phyloP scores from a whole-genome alignment of 345 rosid species.

The Syzygium oleosum region DNA sequence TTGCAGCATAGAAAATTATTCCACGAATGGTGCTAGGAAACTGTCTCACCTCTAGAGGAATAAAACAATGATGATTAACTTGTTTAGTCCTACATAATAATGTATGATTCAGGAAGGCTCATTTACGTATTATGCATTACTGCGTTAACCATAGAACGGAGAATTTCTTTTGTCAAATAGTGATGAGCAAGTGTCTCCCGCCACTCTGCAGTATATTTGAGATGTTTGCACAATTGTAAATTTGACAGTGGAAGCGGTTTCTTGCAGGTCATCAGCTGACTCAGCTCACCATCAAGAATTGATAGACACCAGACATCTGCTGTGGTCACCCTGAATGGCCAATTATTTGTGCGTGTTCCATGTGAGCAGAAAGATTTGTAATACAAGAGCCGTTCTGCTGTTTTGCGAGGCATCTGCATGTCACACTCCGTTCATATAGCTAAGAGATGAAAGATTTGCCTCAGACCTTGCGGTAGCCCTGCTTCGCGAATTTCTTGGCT shows the following conservation, averaged over 20 bases:
- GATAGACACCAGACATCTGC: constrained; percentile 58
- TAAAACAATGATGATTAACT: background rate
- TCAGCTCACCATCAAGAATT: constrained; percentile 44
- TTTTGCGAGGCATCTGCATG: background rate
- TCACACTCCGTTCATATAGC: background rate
- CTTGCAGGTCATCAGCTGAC: constrained; percentile 48
- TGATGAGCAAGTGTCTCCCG: background rate
- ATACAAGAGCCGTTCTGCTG: background rate
- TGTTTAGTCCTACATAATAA: background rate
- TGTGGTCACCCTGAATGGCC: constrained; percentile 58
- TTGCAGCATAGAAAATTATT: background rate
- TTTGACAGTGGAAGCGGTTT: background rate
- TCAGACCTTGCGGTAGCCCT: background rate
- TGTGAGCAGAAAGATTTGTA: constrained; percentile 19
- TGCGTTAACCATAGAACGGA: background rate
- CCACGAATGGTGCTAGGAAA: background rate
- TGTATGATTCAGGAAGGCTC: background rate
- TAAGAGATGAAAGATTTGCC: background rate
- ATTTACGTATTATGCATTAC: background rate
- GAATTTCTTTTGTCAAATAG: background rate
- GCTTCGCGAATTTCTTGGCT: background rate
- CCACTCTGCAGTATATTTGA: background rate
- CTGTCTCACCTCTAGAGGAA: background rate
- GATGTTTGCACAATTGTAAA: background rate
- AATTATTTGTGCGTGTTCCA: constrained; percentile 47